These are phyloP conservation scores for Citrus mangshanensis DNA, from an alignment of 345 rosid species.

Conservation along the genomic window DNA sequence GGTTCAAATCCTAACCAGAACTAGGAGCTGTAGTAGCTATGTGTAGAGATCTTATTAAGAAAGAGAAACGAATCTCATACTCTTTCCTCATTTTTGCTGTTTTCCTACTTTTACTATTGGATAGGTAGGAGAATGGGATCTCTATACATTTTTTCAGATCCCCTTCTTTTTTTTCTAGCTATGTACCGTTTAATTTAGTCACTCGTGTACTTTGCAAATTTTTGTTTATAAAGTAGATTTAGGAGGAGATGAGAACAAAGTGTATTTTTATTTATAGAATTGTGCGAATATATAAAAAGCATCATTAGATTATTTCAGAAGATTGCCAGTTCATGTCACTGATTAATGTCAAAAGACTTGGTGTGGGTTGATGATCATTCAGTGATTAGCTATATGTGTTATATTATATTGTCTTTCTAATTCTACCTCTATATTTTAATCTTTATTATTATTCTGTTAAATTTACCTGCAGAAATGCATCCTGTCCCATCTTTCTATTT, in stretches of 20 bases:
- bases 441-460: background rate
- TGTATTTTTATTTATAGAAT: slow-evolving; percentile 15
- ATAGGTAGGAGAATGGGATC: slow-evolving; percentile 18
- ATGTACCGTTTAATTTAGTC: background rate
- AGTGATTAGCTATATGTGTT: background rate
- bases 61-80: slow-evolving; percentile 15
- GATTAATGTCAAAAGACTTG: slow-evolving; percentile 4
- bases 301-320: slow-evolving; percentile 11
- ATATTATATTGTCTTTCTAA: background rate
- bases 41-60: slow-evolving; percentile 23
- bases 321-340: slow-evolving; percentile 4
- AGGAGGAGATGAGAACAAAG: slow-evolving; percentile 1
- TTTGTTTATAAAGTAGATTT: slow-evolving; percentile 20
- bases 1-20: slow-evolving; percentile 53
- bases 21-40: slow-evolving; percentile 23
- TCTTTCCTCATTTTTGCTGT: slow-evolving; percentile 27
- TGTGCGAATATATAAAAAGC: slow-evolving; percentile 8
- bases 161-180: background rate
- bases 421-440: background rate
- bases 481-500: background rate
- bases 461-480: slow-evolving; percentile 2
- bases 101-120: slow-evolving; percentile 10
- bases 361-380: background rate
- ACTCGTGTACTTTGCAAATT: background rate
- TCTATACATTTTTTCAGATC: background rate